phyloP scores from a whole-genome alignment of 805 yeast species.

The Candida ponderosae region DNA sequence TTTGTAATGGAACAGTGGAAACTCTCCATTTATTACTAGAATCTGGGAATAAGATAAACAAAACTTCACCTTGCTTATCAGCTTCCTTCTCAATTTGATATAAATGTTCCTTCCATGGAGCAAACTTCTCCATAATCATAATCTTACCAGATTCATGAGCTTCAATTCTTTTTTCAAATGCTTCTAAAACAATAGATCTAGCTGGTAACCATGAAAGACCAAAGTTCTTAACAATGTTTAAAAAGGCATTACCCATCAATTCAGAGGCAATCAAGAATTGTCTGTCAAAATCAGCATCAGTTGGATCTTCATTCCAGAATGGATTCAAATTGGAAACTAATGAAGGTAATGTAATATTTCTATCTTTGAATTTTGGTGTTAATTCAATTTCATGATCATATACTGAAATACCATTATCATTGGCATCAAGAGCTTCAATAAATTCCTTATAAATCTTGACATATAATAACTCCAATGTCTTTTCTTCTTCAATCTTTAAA shows the following conservation, averaged over 20 bases:
- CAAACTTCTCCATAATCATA: constrained; percentile 63
- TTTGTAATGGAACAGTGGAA: constrained; percentile 81
- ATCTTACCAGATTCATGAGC: constrained; percentile 68
- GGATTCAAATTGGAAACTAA: constrained; percentile 80
- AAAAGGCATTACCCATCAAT: constrained; percentile 79
- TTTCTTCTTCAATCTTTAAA: constrained; percentile 29
- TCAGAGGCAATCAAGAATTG: constrained; percentile 64
- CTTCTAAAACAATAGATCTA: constrained; percentile 62
- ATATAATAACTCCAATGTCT: constrained; percentile 57
- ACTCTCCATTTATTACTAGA: constrained; percentile 73
- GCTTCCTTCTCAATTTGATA: constrained; percentile 61
- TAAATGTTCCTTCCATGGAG: constrained; percentile 95
- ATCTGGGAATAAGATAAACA: constrained; percentile 78
- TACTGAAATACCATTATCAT: constrained; percentile 86
- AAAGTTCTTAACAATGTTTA: constrained; percentile 53
- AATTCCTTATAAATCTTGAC: constrained; percentile 78
- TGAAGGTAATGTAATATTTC: constrained; percentile 69
- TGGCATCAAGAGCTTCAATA: constrained; percentile 89
- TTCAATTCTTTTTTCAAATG: constrained; percentile 50
- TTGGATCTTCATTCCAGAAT: constrained; percentile 64
- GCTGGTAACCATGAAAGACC: constrained; percentile 94
- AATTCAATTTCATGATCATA: constrained; percentile 39
- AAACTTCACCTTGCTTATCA: constrained; percentile 44
- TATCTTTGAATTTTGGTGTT: constrained; percentile 60
- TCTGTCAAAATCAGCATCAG: constrained; percentile 58